Percentiles rank a stretch among this genome's conserved stretches.
phyloP scores from a whole-genome alignment of 2,329 filamentous ascomycete genomes.

The Sphaerulina vaccinii region DNA sequence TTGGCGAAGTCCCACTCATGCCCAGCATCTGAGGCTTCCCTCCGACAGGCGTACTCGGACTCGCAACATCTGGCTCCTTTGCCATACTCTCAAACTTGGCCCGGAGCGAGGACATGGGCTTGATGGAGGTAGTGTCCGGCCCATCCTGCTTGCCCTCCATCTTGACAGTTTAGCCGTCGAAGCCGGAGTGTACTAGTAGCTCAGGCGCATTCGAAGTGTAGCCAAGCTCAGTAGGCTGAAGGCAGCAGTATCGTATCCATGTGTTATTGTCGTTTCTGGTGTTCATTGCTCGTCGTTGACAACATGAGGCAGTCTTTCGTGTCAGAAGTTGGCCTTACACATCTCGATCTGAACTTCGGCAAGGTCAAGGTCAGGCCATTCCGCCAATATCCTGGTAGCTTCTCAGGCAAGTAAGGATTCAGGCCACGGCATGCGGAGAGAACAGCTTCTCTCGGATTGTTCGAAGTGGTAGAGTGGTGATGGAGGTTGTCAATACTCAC shows the following conservation, averaged over 20 bases:
- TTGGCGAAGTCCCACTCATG: slow-evolving; percentile 2
- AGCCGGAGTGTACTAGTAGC: background rate
- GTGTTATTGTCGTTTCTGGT: background rate
- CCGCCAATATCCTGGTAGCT: background rate
- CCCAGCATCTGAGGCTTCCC: slow-evolving; percentile 10
- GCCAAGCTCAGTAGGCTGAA: background rate
- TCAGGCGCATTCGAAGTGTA: slow-evolving; percentile 1
- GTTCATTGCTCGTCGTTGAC: background rate
- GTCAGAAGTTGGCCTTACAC: background rate
- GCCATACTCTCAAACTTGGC: slow-evolving; percentile 78
- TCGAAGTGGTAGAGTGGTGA: too few relatives aligned
- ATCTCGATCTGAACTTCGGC: background rate
- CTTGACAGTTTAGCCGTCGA: slow-evolving; percentile 6
- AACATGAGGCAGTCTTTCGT: background rate
- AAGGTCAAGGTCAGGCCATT: background rate
- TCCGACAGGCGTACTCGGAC: slow-evolving; percentile 21
- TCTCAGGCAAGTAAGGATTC: too few relatives aligned
- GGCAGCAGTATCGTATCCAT: slow-evolving; percentile 6
- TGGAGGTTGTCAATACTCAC: too few relatives aligned
- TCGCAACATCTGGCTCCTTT: slow-evolving; percentile 26
- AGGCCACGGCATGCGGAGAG: too few relatives aligned
- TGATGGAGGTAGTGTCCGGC: slow-evolving; percentile 75
- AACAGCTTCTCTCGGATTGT: too few relatives aligned
- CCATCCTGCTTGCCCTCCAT: slow-evolving; percentile 51
- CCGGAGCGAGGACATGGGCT: slow-evolving; percentile 76